Conservation (phyloP, 805 yeast species). For the Kodamaea hsintzibuensis region DNA sequence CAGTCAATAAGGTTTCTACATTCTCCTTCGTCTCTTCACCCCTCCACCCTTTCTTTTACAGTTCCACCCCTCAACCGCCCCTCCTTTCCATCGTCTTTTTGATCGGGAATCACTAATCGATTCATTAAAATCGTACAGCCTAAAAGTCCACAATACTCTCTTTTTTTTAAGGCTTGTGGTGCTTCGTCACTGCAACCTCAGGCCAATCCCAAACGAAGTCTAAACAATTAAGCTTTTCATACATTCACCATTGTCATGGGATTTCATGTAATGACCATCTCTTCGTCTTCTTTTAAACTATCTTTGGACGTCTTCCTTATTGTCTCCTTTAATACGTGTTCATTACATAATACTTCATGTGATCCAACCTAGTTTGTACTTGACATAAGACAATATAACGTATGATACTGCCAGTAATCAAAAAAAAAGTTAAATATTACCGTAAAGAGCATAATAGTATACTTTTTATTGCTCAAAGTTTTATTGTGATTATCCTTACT, state of each 20-base stretch:
- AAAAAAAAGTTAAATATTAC: background rate
- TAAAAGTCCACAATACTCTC: background rate
- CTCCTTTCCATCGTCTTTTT: too few relatives aligned
- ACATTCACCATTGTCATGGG: background rate
- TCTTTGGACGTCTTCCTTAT: too few relatives aligned
- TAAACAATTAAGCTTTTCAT: background rate
- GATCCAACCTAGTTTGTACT: background rate
- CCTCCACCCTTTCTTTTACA: too few relatives aligned
- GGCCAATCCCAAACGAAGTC: background rate
- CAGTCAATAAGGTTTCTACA: too few relatives aligned
- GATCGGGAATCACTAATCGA: too few relatives aligned
- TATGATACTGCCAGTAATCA: background rate
- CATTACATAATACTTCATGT: background rate
- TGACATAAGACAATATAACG: background rate
- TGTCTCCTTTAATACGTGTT: background rate
- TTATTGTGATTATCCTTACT: too few relatives aligned
- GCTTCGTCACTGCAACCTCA: background rate
- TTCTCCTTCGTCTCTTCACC: too few relatives aligned
- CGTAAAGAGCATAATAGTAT: background rate
- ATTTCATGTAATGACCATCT: too few relatives aligned
- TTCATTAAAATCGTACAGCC: too few relatives aligned
- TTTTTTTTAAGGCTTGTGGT: background rate
- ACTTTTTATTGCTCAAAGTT: background rate
- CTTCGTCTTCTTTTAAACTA: too few relatives aligned
- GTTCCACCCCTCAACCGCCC: too few relatives aligned